Conservation (phyloP, 352 stramenopile genomes). For the Pythium biforme region DNA sequence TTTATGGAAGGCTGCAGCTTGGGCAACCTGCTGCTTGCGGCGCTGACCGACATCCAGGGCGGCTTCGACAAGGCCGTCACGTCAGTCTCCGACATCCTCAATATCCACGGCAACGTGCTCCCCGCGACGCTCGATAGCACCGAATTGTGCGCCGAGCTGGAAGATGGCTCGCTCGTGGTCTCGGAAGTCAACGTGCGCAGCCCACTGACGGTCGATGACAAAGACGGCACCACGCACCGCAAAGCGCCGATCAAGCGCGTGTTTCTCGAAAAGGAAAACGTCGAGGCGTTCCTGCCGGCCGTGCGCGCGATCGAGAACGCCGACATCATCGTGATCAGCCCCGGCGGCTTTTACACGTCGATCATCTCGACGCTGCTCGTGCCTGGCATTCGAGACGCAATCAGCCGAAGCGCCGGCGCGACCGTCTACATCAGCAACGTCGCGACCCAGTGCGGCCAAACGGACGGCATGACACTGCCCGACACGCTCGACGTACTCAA, state of each 20-base stretch:
- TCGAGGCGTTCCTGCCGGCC: conserved; percentile 66
- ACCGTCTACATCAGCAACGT: conserved; percentile 89
- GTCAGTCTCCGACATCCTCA: conserved; percentile 84
- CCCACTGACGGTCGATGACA: conserved; percentile 38
- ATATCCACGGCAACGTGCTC: conserved; percentile 77
- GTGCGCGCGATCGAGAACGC: conserved; percentile 82
- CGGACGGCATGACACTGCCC: conserved; percentile 70
- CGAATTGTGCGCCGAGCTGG: conserved; percentile 76
- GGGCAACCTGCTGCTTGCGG: conserved; percentile 75
- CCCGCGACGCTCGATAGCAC: conserved; percentile 84
- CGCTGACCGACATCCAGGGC: conserved; percentile 78
- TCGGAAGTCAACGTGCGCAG: conserved; percentile 84
- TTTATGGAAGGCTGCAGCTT: conserved; percentile 87
- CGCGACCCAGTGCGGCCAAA: conserved; percentile 79
- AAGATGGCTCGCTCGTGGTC: conserved; percentile 66
- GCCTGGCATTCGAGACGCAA: conserved; percentile 79
- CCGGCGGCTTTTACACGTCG: conserved; percentile 84
- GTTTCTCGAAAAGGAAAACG: conserved; percentile 72
- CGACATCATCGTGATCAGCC: conserved; percentile 84
- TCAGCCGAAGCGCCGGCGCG: conserved; percentile 56
- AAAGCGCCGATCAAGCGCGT: conserved; percentile 80
- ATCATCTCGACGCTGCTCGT: conserved; percentile 82
- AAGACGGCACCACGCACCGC: conserved; percentile 35
- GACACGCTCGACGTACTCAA: conserved; percentile 67
- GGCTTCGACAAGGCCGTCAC: conserved; percentile 81